Percentiles rank a stretch among this genome's conserved stretches.
These are phyloP conservation scores for Xylariales sp. DNA, from an alignment of 2,329 filamentous ascomycete genomes.

Conservation along the genomic window DNA sequence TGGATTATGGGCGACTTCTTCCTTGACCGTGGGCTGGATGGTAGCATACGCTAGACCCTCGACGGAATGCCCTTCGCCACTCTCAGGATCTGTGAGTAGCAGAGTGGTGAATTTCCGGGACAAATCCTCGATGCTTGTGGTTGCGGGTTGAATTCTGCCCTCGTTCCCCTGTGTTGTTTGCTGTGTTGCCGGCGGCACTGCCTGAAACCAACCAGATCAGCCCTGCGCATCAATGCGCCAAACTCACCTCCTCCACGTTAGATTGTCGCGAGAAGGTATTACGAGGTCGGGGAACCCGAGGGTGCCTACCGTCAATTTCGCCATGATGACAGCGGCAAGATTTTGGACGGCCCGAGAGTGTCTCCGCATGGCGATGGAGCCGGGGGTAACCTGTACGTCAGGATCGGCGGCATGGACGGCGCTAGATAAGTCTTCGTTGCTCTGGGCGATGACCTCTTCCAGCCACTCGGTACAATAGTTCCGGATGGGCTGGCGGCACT, in stretches of 20 bases:
- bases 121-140: conserved; percentile 73
- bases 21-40: conserved; percentile 85
- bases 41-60: conserved; percentile 95
- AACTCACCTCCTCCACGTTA: conserved; percentile 44
- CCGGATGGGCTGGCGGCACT: conserved; percentile 84
- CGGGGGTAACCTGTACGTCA: conserved; percentile 68
- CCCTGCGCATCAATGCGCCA: conserved; percentile 37
- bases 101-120: conserved; percentile 74
- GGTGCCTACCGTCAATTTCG: conserved; percentile 72
- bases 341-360: conserved; percentile 72
- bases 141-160: conserved; percentile 62
- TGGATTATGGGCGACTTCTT: conserved; percentile 77
- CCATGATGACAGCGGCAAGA: conserved; percentile 78
- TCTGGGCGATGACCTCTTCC: conserved; percentile 81
- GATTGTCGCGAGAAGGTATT: conserved; percentile 41
- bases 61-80: conserved; percentile 75
- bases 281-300: conserved; percentile 50
- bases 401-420: conserved; percentile 63
- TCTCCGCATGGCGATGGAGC: conserved; percentile 69
- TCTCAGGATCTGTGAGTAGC: conserved; percentile 68
- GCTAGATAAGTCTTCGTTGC: conserved; percentile 66
- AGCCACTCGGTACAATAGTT: conserved; percentile 91
- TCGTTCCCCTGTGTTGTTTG: conserved; percentile 54
- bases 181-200: conserved; percentile 59
- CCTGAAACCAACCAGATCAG: conserved; percentile 59